Base-by-base conservation (phyloP, 257 asterid genomes). In the Nicotiana obtusifolia region DNA sequence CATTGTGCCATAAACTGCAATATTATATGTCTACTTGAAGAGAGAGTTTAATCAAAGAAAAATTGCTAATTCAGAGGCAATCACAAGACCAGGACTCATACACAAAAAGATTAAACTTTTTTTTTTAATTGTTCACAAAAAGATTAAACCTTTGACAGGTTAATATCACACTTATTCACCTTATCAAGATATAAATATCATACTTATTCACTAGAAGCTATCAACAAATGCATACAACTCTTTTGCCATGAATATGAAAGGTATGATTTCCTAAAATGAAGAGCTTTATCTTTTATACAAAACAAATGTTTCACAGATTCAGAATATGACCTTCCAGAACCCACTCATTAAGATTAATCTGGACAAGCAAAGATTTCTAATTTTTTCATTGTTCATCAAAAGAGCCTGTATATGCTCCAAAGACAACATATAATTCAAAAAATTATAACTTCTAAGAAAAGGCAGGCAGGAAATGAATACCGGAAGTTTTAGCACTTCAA, bases 401-500 rank as follows among this genome's bases (percentile, higher is more conserved):
- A 75, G 80, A 37, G 52, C 24, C 80, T 75, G 24, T 47, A 47
- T 10, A 49, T 33, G 52, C 62, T 24, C 41, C 57, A 75, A 75
- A 26, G 44, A 75, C 62, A 49, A 49, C 62, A 13, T 75, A 75
- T 31, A 75, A 75, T 41, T 6, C 2, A 24, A 75, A 73, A 24
- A 11, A 24, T 19, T 31, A 28, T 17, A 49, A 22, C 5, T 10
- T 44, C 82, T 26, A 64, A 66, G 77, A 81, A 61, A n/a, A 31
- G 6, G 35, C 53, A 66, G 67, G 62, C 53, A 80, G 31, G 78
- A 80, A 83, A 89, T 84, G 60, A 67, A 79, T 93, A 95, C 99
- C 93, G 97, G 67, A 82, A 93, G 87, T 77, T 89, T 86, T 49
- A 92, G 91, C 86, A 83, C 81, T 83, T 87, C 85, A 85, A 92